Percentiles rank a stretch among this genome's conserved stretches.
Conservation (phyloP, 106 monocot species). For the Apostasia shenzhenica region DNA sequence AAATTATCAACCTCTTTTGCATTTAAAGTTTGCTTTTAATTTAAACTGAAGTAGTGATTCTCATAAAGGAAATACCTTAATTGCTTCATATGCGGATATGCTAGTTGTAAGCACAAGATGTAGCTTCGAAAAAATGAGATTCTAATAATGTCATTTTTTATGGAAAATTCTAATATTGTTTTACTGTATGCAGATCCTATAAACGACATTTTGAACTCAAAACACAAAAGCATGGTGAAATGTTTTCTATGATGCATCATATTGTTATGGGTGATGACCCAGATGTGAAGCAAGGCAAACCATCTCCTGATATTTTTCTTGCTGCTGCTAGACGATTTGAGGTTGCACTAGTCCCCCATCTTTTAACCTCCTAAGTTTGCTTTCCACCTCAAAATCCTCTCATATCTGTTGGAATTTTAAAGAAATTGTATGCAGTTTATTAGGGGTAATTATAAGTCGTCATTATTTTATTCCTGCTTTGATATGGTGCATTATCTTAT, state of each 20-base stretch:
- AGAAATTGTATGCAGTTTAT: not conserved
- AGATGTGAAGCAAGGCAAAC: conserved; percentile 83
- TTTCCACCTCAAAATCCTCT: no score
- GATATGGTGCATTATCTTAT: no score
- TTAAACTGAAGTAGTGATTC: not conserved
- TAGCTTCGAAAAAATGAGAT: not conserved
- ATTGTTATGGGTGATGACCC: conserved; percentile 90
- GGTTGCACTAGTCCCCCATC: conserved; percentile 20
- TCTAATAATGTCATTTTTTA: conserved; percentile 2
- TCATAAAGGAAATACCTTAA: not conserved
- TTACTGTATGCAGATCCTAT: conserved; percentile 34
- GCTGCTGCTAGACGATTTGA: conserved; percentile 78
- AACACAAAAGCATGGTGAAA: conserved; percentile 67
- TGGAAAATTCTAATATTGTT: not conserved
- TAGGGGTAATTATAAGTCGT: not conserved
- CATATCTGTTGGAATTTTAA: not conserved
- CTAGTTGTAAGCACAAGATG: not conserved
- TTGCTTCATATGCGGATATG: not conserved
- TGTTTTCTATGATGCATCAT: conserved; percentile 83
- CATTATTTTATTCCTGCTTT: not conserved
- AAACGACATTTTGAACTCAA: conserved; percentile 63
- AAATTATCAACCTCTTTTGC: no score
- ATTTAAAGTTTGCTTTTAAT: not conserved
- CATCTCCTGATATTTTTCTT: conserved; percentile 82
- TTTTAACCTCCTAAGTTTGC: not conserved